Conservation (phyloP, 352 stramenopile species). For the Halophytophthora polymorphica region DNA sequence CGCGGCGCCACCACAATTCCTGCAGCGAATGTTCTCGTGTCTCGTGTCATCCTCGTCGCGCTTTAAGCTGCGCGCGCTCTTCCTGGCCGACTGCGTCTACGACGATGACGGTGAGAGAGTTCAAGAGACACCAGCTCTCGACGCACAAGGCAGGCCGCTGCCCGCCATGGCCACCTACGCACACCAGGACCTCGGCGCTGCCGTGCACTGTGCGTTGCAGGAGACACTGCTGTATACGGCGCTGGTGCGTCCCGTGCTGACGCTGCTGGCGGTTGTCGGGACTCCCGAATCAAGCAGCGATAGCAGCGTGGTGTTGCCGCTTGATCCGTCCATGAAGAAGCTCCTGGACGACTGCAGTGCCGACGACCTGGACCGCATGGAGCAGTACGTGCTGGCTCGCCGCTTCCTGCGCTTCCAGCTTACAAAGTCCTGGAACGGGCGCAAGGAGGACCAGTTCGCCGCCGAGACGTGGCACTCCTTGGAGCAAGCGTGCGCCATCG, state of each 20-base stretch:
- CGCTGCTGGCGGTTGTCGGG: slow-evolving; percentile 6
- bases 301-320: not conserved
- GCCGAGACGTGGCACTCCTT: slow-evolving; percentile 24
- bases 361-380: slow-evolving; percentile 50
- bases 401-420: slow-evolving; percentile 56
- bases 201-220: slow-evolving; percentile 60
- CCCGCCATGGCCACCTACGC: slow-evolving; percentile 44
- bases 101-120: slow-evolving; percentile 9
- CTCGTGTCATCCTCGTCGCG: slow-evolving; percentile 52
- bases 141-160: slow-evolving; percentile 18
- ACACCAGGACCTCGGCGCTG: slow-evolving; percentile 78
- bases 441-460: slow-evolving; percentile 17
- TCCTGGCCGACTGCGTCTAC: slow-evolving; percentile 55
- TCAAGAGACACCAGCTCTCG: slow-evolving; percentile 15
- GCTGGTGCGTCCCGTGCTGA: slow-evolving; percentile 28
- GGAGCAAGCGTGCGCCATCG: slow-evolving; percentile 42
- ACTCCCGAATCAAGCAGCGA: not conserved
- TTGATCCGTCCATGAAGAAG: slow-evolving; percentile 6
- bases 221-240: slow-evolving; percentile 44
- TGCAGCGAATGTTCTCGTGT: slow-evolving; percentile 50
- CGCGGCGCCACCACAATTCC: slow-evolving; percentile 21
- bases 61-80: slow-evolving; percentile 60
- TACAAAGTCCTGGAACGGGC: slow-evolving; percentile 17
- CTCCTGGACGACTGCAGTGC: slow-evolving; percentile 13
- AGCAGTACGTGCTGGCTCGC: slow-evolving; percentile 52